Evolutionary conservation across 2,329 filamentous ascomycete species (phyloP).

Genomic region (Cytospora mali): DNA sequence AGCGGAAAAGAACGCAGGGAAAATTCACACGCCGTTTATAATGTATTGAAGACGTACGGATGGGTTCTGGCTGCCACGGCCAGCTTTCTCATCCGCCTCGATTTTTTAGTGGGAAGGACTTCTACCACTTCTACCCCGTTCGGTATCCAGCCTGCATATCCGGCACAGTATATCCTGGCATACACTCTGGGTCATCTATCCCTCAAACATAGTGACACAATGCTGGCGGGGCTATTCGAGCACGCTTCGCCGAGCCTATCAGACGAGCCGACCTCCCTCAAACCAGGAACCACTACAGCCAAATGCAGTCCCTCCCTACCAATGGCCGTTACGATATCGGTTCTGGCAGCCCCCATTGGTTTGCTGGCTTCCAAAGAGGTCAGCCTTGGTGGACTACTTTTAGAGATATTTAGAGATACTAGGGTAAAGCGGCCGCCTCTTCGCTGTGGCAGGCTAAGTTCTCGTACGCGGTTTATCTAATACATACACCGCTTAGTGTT

Average conservation of each 20-base stretch:
- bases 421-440: neutral
- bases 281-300: neutral
- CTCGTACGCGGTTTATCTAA: constrained; percentile 8
- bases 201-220: neutral
- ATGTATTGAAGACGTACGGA: neutral
- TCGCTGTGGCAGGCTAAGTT: constrained; percentile 14
- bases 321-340: constrained; percentile 8
- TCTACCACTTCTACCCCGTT: constrained; percentile 27
- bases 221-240: neutral
- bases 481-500: constrained; percentile 4
- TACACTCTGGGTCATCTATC: constrained; percentile 30
- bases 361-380: neutral
- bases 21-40: neutral
- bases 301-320: neutral
- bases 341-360: neutral
- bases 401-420: neutral
- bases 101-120: constrained; percentile 28
- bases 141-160: constrained; percentile 29
- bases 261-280: constrained; percentile 4
- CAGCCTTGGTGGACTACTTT: constrained; percentile 13
- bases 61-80: constrained; percentile 18
- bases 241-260: neutral
- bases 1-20: neutral
- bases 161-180: constrained; percentile 31
- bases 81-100: constrained; percentile 28